Evolutionary conservation across 208 protist genomes (phyloP).

Genomic region (Trichomonas gallinae): DNA sequence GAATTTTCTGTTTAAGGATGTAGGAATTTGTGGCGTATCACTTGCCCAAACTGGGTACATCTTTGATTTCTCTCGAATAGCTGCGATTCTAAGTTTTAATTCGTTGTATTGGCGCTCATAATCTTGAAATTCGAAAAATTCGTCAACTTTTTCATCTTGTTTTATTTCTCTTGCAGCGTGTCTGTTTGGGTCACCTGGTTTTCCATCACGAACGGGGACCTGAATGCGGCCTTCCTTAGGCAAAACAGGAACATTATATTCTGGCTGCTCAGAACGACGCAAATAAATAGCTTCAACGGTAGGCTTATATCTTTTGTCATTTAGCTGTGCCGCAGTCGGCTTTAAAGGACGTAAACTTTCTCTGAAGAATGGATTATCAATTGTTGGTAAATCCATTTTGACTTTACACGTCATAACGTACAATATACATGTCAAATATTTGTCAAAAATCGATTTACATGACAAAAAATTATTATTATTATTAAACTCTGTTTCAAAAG

Average conservation of each 20-base stretch:
- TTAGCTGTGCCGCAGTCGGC: not conserved
- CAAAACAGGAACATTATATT: not conserved
- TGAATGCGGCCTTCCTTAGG: not conserved
- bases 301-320: conserved; percentile 5
- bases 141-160: not conserved
- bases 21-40: not conserved
- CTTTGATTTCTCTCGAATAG: not conserved
- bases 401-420: not conserved
- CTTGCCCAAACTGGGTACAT: not conserved
- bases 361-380: conserved; percentile 7
- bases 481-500: too few relatives aligned
- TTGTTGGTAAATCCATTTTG: not conserved
- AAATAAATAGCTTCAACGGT: conserved; percentile 19
- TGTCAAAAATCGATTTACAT: too few relatives aligned
- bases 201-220: not conserved
- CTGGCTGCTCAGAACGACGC: not conserved
- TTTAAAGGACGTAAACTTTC: conserved; percentile 8
- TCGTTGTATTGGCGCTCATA: not conserved
- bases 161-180: not conserved
- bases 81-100: not conserved
- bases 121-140: not conserved
- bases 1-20: not conserved
- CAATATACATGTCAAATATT: too few relatives aligned
- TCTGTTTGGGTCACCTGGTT: not conserved
- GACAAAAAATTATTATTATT: too few relatives aligned